These are phyloP conservation scores for Echium plantagineum DNA, from an alignment of 257 asterid species.

Conservation along the genomic window DNA sequence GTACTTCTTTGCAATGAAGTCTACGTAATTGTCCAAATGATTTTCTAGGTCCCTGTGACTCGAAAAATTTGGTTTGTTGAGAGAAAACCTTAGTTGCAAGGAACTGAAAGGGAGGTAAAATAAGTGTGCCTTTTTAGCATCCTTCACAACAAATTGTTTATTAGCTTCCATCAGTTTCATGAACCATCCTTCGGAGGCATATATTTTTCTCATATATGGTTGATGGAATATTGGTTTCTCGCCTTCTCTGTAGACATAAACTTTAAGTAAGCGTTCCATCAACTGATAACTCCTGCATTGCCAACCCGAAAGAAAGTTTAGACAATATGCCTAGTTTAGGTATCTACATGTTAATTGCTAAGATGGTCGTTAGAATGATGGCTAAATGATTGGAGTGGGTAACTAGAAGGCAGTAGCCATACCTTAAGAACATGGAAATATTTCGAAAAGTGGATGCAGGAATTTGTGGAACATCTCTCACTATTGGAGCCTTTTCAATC, in stretches of 20 bases:
- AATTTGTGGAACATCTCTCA: slow-evolving; percentile 23
- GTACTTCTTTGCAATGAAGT: slow-evolving; percentile 27
- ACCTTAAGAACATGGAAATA: slow-evolving; percentile 45
- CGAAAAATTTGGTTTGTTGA: slow-evolving; percentile 11
- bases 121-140: slow-evolving; percentile 47
- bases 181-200: slow-evolving; percentile 74
- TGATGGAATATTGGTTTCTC: slow-evolving; percentile 49
- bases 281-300: slow-evolving; percentile 49
- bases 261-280: slow-evolving; percentile 42
- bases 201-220: slow-evolving; percentile 39
- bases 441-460: slow-evolving; percentile 41
- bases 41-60: slow-evolving; percentile 22
- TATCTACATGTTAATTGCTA: not conserved
- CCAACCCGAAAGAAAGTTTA: slow-evolving; percentile 6
- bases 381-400: too few species aligned
- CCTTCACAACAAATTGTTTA: slow-evolving; percentile 32
- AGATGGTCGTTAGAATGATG: too few species aligned
- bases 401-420: slow-evolving; percentile 1
- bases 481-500: slow-evolving; percentile 34
- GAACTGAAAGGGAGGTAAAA: slow-evolving; percentile 53
- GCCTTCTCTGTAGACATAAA: slow-evolving; percentile 50
- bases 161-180: slow-evolving; percentile 47
- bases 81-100: slow-evolving; percentile 23
- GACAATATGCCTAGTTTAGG: not conserved
- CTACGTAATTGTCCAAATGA: slow-evolving; percentile 29